A percentile compares a stretch with the other conserved stretches of the same genome.
These are phyloP conservation scores for Cornus suecica DNA, from an alignment of 148 eudicot species.

Conservation along the genomic window DNA sequence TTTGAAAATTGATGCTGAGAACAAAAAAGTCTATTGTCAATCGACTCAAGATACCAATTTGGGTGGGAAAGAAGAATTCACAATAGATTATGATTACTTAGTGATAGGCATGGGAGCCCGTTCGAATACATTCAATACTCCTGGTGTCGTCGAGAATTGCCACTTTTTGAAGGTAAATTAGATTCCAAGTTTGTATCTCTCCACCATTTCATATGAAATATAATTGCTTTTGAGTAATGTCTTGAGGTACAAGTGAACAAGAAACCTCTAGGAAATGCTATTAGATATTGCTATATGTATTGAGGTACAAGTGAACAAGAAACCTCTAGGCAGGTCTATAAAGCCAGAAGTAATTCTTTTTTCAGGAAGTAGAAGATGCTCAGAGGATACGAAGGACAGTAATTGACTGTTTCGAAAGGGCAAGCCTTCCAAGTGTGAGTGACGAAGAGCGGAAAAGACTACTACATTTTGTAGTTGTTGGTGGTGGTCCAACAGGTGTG, in stretches of 20 bases:
- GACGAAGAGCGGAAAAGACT: neutral
- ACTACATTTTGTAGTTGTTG: neutral
- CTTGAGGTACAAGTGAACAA: neutral
- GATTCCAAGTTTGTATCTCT: neutral
- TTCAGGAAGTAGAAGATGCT: neutral
- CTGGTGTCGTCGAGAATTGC: neutral
- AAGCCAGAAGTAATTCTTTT: neutral
- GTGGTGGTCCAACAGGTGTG: neutral
- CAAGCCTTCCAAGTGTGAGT: neutral
- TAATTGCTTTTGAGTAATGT: neutral
- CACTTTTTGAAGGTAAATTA: neutral
- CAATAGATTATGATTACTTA: neutral
- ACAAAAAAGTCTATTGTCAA: neutral
- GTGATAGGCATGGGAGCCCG: neutral
- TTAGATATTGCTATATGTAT: no score
- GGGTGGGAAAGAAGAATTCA: neutral
- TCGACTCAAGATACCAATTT: neutral
- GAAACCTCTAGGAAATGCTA: no score
- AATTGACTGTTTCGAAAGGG: neutral
- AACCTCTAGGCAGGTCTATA: no score
- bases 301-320: no score
- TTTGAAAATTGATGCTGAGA: neutral
- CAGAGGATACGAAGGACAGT: neutral
- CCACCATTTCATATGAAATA: neutral
- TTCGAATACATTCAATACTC: neutral